phyloP scores from a whole-genome alignment of 2,329 filamentous ascomycete genomes.

The Hypoxylon sp. region DNA sequence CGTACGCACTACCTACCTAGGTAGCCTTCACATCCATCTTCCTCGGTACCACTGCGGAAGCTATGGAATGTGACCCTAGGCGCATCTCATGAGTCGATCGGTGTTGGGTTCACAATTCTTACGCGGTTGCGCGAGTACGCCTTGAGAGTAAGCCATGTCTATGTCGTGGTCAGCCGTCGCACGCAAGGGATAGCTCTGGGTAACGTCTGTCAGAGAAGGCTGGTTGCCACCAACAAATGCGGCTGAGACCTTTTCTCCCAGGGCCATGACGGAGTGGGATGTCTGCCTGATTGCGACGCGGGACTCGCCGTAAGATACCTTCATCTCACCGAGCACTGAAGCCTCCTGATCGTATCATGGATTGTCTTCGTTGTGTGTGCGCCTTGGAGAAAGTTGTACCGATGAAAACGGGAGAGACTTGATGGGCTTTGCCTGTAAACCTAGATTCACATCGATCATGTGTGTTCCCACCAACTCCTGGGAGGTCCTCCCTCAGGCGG shows the following conservation, averaged over 20 bases:
- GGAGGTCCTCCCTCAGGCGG: no score
- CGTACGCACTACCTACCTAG: background rate
- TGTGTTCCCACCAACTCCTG: background rate
- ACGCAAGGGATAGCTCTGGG: background rate
- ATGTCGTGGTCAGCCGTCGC: background rate
- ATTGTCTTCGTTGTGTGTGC: background rate
- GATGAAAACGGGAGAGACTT: no score
- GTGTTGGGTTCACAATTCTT: background rate
- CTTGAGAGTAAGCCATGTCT: background rate
- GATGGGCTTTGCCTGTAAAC: background rate
- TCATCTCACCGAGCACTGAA: background rate
- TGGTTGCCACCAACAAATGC: background rate
- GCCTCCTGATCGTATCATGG: background rate
- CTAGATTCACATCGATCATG: background rate
- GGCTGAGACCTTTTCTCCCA: background rate
- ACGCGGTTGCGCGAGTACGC: background rate
- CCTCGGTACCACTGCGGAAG: background rate
- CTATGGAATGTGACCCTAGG: background rate
- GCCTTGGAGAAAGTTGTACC: background rate
- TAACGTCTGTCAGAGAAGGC: background rate
- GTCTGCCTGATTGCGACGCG: background rate
- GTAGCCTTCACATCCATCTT: background rate
- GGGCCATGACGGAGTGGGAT: background rate
- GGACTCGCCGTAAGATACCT: background rate
- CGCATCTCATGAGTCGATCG: background rate